phyloP scores from a whole-genome alignment of 2,329 filamentous ascomycete genomes.

The Alternaria brassicicola region DNA sequence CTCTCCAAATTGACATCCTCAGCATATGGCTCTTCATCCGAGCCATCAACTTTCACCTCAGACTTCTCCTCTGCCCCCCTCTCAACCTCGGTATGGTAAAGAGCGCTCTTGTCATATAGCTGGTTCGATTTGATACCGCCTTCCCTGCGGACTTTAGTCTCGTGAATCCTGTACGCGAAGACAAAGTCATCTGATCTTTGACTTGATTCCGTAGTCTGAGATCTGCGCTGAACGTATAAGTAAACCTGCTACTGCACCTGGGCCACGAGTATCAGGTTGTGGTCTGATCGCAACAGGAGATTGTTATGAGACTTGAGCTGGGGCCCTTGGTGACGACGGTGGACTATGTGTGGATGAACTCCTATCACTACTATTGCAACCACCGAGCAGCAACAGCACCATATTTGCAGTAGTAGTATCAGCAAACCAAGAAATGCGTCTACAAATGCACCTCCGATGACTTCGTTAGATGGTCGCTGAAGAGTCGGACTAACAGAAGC shows the following conservation, averaged over 20 bases:
- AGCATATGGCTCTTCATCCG: neutral
- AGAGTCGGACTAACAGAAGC: neutral
- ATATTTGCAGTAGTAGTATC: neutral
- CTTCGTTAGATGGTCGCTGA: neutral
- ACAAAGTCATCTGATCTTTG: constrained; percentile 7
- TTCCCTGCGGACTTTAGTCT: constrained; percentile 12
- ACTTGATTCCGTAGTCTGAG: neutral
- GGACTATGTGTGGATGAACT: neutral
- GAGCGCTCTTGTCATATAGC: neutral
- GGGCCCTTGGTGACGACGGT: neutral
- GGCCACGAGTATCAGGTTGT: neutral
- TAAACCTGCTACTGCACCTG: neutral
- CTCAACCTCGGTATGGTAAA: neutral
- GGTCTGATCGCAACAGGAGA: neutral
- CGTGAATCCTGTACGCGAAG: constrained; percentile 17
- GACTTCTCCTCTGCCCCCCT: neutral
- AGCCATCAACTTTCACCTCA: neutral
- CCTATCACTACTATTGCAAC: neutral
- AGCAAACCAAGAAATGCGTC: too few relatives aligned
- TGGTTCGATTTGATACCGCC: constrained; percentile 5
- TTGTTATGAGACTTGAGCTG: neutral
- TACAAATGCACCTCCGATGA: neutral
- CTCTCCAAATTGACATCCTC: neutral
- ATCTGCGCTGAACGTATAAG: neutral
- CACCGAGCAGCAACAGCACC: neutral